phyloP scores from a whole-genome alignment of 805 yeast species.

The Zygotorulaspora sp. region DNA sequence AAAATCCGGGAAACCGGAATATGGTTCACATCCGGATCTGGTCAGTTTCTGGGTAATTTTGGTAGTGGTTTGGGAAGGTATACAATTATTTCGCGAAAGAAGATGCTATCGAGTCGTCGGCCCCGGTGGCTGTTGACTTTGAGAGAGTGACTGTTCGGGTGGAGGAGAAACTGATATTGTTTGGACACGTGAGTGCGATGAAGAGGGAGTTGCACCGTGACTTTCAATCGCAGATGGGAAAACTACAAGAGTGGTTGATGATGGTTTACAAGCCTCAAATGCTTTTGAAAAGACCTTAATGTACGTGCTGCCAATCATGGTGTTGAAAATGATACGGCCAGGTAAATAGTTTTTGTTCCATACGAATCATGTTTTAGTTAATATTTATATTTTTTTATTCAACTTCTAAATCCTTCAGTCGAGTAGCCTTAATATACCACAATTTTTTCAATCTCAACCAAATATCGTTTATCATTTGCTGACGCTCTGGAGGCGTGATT shows the following conservation, averaged over 20 bases:
- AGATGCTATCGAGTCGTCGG: slow-evolving; percentile 5
- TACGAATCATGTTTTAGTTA: too few species aligned
- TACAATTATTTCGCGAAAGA: slow-evolving; percentile 3
- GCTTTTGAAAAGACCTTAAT: too few species aligned
- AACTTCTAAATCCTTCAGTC: too few species aligned
- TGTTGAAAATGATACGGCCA: too few species aligned
- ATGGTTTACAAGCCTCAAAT: too few species aligned
- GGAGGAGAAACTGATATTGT: slow-evolving; percentile 1
- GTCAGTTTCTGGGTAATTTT: background rate
- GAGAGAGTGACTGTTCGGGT: background rate
- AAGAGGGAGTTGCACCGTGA: background rate
- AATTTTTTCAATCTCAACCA: too few species aligned
- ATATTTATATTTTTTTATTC: too few species aligned
- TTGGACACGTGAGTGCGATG: background rate
- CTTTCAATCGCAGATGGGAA: background rate
- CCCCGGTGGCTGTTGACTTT: slow-evolving; percentile 2
- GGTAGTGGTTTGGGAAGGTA: slow-evolving; percentile 4
- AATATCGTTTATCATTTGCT: too few species aligned
- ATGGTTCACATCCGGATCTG: slow-evolving; percentile 2
- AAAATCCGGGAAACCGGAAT: slow-evolving; percentile 2
- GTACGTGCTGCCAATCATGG: too few species aligned
- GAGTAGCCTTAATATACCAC: too few species aligned
- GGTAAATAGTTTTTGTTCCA: too few species aligned
- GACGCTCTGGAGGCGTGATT: too few species aligned
- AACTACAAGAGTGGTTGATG: slow-evolving; percentile 1